Percentiles rank a stretch among this genome's conserved stretches.
Evolutionary conservation across 2,329 filamentous ascomycete species (phyloP).

Genomic region (Colletotrichum eremochloae): DNA sequence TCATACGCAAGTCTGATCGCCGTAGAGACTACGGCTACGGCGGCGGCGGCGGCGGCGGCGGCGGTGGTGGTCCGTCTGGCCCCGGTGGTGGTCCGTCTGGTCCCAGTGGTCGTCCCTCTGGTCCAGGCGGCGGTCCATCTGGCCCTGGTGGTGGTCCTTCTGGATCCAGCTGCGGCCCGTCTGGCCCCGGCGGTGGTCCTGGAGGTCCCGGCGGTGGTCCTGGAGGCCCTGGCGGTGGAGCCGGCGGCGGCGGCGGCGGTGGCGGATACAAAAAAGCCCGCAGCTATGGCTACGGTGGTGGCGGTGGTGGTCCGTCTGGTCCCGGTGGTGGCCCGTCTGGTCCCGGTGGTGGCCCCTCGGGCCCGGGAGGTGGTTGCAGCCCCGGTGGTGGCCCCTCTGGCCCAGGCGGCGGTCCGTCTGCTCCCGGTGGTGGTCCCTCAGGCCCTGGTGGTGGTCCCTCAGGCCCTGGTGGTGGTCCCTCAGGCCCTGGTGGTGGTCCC

Average conservation of each 20-base stretch:
- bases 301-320: no score
- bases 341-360: background rate
- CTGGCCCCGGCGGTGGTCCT: background rate
- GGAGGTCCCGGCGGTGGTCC: no score
- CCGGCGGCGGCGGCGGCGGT: no score
- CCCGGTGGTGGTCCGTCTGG: background rate
- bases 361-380: background rate
- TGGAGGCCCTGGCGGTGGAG: no score
- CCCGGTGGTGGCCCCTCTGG: background rate
- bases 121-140: background rate
- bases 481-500: background rate
- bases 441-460: no score
- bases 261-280: background rate
- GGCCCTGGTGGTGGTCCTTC: background rate
- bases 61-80: background rate
- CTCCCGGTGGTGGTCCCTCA: background rate
- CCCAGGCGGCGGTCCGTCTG: background rate
- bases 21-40: constrained; percentile 10
- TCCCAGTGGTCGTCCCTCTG: background rate
- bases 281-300: background rate
- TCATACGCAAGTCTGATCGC: background rate
- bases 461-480: background rate
- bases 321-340: no score
- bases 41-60: background rate
- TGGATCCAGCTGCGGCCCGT: background rate